Evolutionary conservation across 495 filamentous ascomycete genomes (phyloP), one percentile per base, ranked within the genome.

Genomic region (Aspergillus campestris): DNA sequence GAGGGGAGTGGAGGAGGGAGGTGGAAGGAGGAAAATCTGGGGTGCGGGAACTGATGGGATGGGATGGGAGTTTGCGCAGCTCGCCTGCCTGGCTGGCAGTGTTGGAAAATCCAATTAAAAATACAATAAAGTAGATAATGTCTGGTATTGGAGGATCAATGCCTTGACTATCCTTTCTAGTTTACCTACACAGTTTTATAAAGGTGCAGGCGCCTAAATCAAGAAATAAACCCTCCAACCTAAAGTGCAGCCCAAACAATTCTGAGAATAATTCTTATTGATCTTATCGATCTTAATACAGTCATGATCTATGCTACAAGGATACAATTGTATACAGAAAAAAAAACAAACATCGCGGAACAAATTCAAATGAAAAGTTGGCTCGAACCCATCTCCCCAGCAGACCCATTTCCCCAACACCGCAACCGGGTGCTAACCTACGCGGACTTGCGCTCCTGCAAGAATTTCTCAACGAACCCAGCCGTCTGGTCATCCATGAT

Each of bases 291-390:
- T n/a, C 24, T 33, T 44, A 6, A 36, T 53, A 53, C 50, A 55
- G 29, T 53, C 53, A 61, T 54, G 56, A 58, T 57, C 52, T 58
- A 64, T 59, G 60, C 60, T 68, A 68, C 56, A 70, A 57, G 44
- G 42, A 36, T 62, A 61, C 58, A 62, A 52, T 57, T 48, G 48
- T 62, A 58, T 66, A 70, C 62, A 66, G 29, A 9, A 40, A 18
- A 38, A 15, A 44, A 36, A 37, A 34, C 38, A 32, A 47, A 44
- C 27, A 24, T 24, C 18, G 18, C 18, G 18, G 18, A 24, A 24
- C 18, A 24, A 24, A 24, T 24, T 24, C 18, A 47, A 44, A 36
- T 48, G 41, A 42, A 40, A 11, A 47, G 32, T 37, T 15, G 13
- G 15, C 31, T 6, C 18, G 18, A 24, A 24, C 18, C 18, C 18